Percentiles rank a stretch among this genome's conserved stretches.
Conservation (phyloP, 2,329 filamentous ascomycete genomes). For the Xylariaceae sp. region DNA sequence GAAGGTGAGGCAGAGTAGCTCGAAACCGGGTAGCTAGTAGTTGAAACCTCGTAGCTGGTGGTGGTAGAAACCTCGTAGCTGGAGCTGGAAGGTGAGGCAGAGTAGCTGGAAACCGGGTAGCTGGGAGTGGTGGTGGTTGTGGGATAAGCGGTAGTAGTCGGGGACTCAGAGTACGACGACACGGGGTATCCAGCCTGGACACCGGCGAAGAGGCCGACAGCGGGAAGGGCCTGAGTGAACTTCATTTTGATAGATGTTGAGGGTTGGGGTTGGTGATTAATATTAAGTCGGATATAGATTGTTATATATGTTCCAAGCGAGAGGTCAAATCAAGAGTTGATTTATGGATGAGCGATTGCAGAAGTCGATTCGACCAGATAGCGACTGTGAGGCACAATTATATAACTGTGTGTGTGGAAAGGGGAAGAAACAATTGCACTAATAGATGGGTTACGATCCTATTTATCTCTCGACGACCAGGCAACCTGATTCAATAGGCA, state of each 20-base stretch:
- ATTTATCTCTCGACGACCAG: conserved; percentile 17
- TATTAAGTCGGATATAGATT: conserved; percentile 19
- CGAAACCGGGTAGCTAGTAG: conserved; percentile 30
- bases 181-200: conserved; percentile 23
- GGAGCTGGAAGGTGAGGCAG: conserved; percentile 6
- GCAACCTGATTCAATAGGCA: conserved; percentile 17
- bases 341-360: conserved; percentile 12
- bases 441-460: conserved; percentile 23
- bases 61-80: conserved; percentile 21
- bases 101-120: neutral
- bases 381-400: conserved; percentile 25
- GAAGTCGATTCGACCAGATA: conserved; percentile 20
- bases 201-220: conserved; percentile 30
- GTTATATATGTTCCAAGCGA: conserved; percentile 17
- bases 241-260: conserved; percentile 33
- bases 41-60: conserved; percentile 19
- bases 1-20: neutral
- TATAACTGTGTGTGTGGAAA: conserved; percentile 15
- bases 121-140: neutral
- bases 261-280: conserved; percentile 19
- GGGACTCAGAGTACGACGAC: neutral
- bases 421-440: conserved; percentile 11
- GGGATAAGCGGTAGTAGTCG: conserved; percentile 4
- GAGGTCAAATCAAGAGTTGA: conserved; percentile 19
- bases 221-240: conserved; percentile 31